phyloP scores from a whole-genome alignment of 2,329 filamentous ascomycete species.

The Balansia obtecta region DNA sequence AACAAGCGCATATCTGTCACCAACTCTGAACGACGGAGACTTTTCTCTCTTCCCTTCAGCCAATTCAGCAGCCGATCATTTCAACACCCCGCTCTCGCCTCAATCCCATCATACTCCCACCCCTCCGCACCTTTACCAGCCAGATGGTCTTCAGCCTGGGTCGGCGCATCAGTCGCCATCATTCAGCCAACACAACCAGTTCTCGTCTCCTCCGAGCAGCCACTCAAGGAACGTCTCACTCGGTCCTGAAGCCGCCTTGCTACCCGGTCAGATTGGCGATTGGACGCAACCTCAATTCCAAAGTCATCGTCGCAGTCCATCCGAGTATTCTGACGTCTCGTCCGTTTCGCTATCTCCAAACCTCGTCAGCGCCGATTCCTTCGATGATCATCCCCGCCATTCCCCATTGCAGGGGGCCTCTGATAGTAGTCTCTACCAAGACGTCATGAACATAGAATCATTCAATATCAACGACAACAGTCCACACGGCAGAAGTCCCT shows the following conservation, averaged over 20 bases:
- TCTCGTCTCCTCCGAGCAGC: slow-evolving; percentile 33
- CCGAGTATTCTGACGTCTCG: slow-evolving; percentile 86
- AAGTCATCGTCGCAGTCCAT: slow-evolving; percentile 70
- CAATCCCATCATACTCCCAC: slow-evolving; percentile 44
- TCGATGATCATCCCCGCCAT: slow-evolving; percentile 59
- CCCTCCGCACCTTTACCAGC: slow-evolving; percentile 41
- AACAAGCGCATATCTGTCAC: slow-evolving; percentile 29
- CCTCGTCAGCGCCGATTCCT: slow-evolving; percentile 62
- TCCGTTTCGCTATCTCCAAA: slow-evolving; percentile 78
- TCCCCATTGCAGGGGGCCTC: slow-evolving; percentile 71
- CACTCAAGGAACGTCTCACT: slow-evolving; percentile 47
- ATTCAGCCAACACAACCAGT: slow-evolving; percentile 44
- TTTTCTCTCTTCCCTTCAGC: slow-evolving; percentile 53
- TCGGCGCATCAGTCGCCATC: slow-evolving; percentile 45
- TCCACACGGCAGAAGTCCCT: slow-evolving; percentile 67
- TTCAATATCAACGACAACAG: slow-evolving; percentile 72
- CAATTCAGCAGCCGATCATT: slow-evolving; percentile 40
- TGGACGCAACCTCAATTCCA: slow-evolving; percentile 55
- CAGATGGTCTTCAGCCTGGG: slow-evolving; percentile 31
- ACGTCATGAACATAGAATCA: slow-evolving; percentile 62
- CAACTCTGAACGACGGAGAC: slow-evolving; percentile 42
- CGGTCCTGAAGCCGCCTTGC: slow-evolving; percentile 43
- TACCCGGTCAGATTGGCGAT: slow-evolving; percentile 37
- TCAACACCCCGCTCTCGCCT: slow-evolving; percentile 45
- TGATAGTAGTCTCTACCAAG: slow-evolving; percentile 62